These are phyloP conservation scores for Dioscorea dumetorum DNA, from an alignment of 106 monocot species.

Conservation along the genomic window DNA sequence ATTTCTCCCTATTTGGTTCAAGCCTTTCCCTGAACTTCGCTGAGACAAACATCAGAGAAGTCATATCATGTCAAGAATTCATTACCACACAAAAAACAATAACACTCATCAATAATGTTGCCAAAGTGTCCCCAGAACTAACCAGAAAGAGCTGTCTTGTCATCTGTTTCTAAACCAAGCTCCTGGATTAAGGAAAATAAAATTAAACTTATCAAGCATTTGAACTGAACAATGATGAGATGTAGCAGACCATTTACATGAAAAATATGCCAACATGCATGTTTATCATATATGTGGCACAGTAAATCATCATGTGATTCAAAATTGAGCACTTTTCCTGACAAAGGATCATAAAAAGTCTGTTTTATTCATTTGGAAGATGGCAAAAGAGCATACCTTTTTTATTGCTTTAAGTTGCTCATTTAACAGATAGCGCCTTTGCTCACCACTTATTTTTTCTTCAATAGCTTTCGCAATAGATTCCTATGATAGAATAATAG, in stretches of 20 bases:
- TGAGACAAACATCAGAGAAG: slow-evolving; percentile 20
- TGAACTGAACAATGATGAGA: too few relatives aligned
- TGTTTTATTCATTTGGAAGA: too few relatives aligned
- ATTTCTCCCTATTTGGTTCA: slow-evolving; percentile 75
- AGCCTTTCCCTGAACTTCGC: slow-evolving; percentile 93
- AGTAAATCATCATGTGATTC: too few relatives aligned
- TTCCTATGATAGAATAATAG: slow-evolving; percentile 40
- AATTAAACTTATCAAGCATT: too few relatives aligned
- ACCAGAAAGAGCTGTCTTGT: slow-evolving; percentile 96
- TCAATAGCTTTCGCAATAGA: slow-evolving; percentile 99
- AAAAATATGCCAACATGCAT: too few relatives aligned
- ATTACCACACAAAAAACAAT: not conserved
- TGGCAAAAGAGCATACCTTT: slow-evolving; percentile 44
- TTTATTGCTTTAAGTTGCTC: slow-evolving; percentile 99
- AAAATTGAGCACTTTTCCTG: too few relatives aligned
- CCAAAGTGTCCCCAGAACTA: slow-evolving; percentile 7
- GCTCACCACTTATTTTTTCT: slow-evolving; percentile 96
- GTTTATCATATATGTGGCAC: too few relatives aligned
- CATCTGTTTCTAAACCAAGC: slow-evolving; percentile 90
- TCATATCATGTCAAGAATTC: slow-evolving; percentile 4
- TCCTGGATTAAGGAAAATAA: slow-evolving; percentile 41
- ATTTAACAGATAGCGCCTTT: slow-evolving; percentile 82
- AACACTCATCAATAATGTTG: not conserved
- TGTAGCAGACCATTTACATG: too few relatives aligned
- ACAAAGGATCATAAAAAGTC: too few relatives aligned